Percentiles rank a stretch among this genome's conserved stretches.
These are phyloP conservation scores for Bassia scoparia DNA, from an alignment of 148 eudicot genomes.

Conservation along the genomic window DNA sequence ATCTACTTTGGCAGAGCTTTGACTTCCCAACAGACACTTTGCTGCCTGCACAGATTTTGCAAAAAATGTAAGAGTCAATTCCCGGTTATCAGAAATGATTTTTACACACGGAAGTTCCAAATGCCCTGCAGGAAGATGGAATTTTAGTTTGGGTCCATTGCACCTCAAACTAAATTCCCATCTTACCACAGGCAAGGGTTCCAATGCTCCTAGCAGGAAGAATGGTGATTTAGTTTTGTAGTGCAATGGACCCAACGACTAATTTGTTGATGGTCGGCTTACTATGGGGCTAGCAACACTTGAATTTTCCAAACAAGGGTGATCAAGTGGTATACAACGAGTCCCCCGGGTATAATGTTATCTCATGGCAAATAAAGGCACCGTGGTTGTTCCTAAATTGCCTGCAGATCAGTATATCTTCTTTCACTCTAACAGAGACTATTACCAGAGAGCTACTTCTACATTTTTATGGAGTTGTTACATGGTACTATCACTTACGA, in stretches of 20 bases:
- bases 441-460: conserved; percentile 27
- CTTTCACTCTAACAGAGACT: neutral
- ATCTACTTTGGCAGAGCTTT: conserved; percentile 44
- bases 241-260: conserved; percentile 9
- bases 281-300: conserved; percentile 23
- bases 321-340: conserved; percentile 21
- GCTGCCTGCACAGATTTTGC: conserved; percentile 39
- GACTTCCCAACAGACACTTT: conserved; percentile 39
- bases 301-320: conserved; percentile 18
- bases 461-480: conserved; percentile 30
- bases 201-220: too few species aligned
- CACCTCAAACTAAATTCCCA: too few species aligned
- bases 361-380: conserved; percentile 20
- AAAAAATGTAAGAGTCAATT: conserved; percentile 16
- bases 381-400: neutral
- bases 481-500: conserved; percentile 25
- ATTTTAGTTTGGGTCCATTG: conserved; percentile 34
- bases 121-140: conserved; percentile 26
- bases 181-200: too few species aligned
- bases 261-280: conserved; percentile 25
- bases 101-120: conserved; percentile 39
- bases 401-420: neutral
- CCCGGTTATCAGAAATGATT: conserved; percentile 24
- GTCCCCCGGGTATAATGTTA: conserved; percentile 29
- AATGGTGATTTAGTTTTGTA: too few species aligned